Base-by-base conservation (phyloP, 108 stramenopile species). In the Pseudonitzschia multistriata region DNA sequence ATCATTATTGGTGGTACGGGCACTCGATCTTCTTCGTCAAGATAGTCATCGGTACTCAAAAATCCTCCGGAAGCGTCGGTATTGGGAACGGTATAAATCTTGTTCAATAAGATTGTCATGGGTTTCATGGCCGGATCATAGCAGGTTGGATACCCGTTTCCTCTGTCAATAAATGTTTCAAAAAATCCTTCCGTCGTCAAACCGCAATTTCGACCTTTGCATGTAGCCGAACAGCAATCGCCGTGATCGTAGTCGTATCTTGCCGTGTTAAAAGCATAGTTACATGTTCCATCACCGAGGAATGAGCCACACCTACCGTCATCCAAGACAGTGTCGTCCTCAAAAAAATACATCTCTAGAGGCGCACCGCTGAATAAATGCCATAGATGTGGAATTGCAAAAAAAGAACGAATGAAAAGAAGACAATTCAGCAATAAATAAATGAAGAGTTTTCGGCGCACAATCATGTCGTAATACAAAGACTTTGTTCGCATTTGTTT, bases 191-290 rank as follows among this genome's bases (percentile, higher is more conserved):
- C 35, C 33, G 35, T 34, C 0, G 57, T 59, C 5, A 29, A 5
- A 30, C 57, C 57, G 29, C 57, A 59, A 11, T 33, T 10, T 33
- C 17, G 35, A 35, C n/a, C 24, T 19, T 59, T 29, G 35, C 57
- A 59, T 21, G 57, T 59, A 11, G 11, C 57, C 11, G 57, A 30
- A 36, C 57, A 59, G 57, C 57, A 59, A 59, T 59, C 57, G n/a
- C 57, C 57, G 10, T 59, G 28, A 36, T 59, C 57, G 19, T 35
- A 59, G 15, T 14, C 17, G 57, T 59, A 33, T 30, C 21, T n/a
- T 11, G 0, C 6, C 17, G 35, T 13, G 17, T 59, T 59, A 14
- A 59, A 59, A 35, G 3, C 1, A 34, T 7, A 0, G n/a, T 59
- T 15, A n/a, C 57, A 59, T 6, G 3, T 19, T 17, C 57, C 57